Evolutionary conservation across 108 stramenopile species (phyloP).

Genomic region (Skeletonema menzelii): DNA sequence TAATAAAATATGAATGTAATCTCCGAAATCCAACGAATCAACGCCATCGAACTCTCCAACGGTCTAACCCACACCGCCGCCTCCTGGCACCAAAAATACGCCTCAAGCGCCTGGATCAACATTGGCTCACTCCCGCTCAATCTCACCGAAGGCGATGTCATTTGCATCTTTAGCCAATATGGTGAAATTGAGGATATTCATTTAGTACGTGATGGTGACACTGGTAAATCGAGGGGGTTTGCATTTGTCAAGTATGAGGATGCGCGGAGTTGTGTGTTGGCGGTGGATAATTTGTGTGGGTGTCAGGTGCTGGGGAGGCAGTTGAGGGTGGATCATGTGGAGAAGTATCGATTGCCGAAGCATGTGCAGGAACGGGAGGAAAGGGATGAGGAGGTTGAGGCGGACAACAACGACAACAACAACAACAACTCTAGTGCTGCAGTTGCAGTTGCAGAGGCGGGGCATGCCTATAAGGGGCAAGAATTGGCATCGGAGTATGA

Average conservation of each 20-base stretch:
- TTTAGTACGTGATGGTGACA: conserved; percentile 91
- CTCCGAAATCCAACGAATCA: conserved; percentile 88
- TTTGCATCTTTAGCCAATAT: conserved; percentile 94
- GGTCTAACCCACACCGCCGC: conserved; percentile 85
- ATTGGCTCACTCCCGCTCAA: conserved; percentile 86
- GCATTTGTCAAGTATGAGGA: conserved; percentile 93
- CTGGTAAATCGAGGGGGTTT: conserved; percentile 91
- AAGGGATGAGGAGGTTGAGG: conserved; percentile 11
- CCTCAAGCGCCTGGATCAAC: conserved; percentile 95
- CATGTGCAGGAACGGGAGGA: conserved; percentile 85
- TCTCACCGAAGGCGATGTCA: conserved; percentile 96
- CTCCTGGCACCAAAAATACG: conserved; percentile 96
- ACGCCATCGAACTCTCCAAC: conserved; percentile 84
- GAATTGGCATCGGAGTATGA: conserved; percentile 74
- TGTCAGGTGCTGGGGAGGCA: conserved; percentile 77
- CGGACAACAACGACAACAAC: too few relatives aligned
- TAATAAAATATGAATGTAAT: conserved; percentile 74
- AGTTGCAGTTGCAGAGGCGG: conserved; percentile 54
- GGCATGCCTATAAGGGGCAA: conserved; percentile 89
- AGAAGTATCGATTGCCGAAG: conserved; percentile 94
- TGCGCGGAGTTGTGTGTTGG: conserved; percentile 90
- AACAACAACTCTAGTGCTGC: too few relatives aligned
- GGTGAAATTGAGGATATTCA: conserved; percentile 96
- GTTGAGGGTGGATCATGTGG: conserved; percentile 95
- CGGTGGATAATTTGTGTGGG: conserved; percentile 97